These are phyloP conservation scores for Pyrenochaeta sp. DNA, from an alignment of 2,329 filamentous ascomycete species.

Conservation along the genomic window DNA sequence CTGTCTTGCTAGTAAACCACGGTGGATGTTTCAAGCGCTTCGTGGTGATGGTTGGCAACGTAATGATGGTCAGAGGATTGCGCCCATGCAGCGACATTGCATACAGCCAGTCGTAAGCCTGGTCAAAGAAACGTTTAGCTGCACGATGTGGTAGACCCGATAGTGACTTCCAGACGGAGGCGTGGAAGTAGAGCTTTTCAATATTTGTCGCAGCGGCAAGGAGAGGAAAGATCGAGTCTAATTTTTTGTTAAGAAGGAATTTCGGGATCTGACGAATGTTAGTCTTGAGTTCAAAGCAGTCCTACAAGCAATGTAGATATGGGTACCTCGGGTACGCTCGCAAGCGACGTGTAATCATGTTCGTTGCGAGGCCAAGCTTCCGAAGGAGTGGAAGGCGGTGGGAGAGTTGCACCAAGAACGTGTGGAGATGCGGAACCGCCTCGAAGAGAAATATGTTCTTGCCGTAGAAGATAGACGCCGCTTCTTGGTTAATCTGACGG, in stretches of 20 bases:
- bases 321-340: too few species aligned
- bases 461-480: slow-evolving; percentile 7
- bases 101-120: too few species aligned
- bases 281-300: not conserved
- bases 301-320: too few species aligned
- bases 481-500: slow-evolving; percentile 8
- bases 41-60: not conserved
- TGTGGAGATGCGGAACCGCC: not conserved
- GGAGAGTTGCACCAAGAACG: slow-evolving; percentile 2
- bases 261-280: not conserved
- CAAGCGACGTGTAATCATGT: not conserved
- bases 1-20: not conserved
- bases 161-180: too few species aligned
- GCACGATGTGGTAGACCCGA: too few species aligned
- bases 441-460: slow-evolving; percentile 8
- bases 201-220: too few species aligned
- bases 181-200: too few species aligned
- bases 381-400: slow-evolving; percentile 1
- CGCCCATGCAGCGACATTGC: too few species aligned
- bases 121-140: too few species aligned
- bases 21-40: not conserved
- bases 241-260: too few species aligned
- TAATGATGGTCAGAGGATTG: not conserved
- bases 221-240: too few species aligned
- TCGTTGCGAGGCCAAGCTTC: not conserved